A percentile compares a stretch with the other conserved stretches of the same genome.
These are phyloP conservation scores for Metarhizium rileyi DNA, from an alignment of 2,329 filamentous ascomycete genomes.

Conservation along the genomic window DNA sequence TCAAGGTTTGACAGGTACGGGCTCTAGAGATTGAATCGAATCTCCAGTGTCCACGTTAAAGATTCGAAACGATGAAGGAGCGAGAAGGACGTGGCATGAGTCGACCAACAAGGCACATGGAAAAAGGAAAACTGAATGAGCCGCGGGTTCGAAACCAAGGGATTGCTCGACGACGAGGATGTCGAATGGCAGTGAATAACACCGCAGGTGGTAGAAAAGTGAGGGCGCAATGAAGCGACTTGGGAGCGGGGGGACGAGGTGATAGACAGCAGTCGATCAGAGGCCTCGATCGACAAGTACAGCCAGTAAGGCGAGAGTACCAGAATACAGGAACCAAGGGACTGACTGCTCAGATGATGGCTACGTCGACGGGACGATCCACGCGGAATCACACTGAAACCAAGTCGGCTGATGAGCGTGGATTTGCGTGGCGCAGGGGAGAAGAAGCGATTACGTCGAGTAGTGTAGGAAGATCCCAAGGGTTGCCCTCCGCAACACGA, in stretches of 20 bases:
- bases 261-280: no score
- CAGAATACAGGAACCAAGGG: not conserved
- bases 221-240: not conserved
- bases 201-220: not conserved
- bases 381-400: not conserved
- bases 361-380: not conserved
- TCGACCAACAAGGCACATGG: not conserved
- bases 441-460: slow-evolving; percentile 1
- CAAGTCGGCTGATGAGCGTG: not conserved
- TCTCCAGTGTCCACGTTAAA: not conserved
- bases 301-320: not conserved
- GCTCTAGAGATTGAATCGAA: no score
- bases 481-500: not conserved
- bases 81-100: not conserved
- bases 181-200: not conserved
- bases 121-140: not conserved
- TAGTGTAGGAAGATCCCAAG: not conserved
- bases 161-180: not conserved
- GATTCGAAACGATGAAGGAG: not conserved
- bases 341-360: no score
- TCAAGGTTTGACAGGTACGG: no score
- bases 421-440: not conserved
- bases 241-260: no score
- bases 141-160: not conserved
- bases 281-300: no score